Percentiles rank a stretch among this genome's conserved stretches.
phyloP scores from a whole-genome alignment of 768 basidiomycete species.

The Leccinum olivaceopallidum region DNA sequence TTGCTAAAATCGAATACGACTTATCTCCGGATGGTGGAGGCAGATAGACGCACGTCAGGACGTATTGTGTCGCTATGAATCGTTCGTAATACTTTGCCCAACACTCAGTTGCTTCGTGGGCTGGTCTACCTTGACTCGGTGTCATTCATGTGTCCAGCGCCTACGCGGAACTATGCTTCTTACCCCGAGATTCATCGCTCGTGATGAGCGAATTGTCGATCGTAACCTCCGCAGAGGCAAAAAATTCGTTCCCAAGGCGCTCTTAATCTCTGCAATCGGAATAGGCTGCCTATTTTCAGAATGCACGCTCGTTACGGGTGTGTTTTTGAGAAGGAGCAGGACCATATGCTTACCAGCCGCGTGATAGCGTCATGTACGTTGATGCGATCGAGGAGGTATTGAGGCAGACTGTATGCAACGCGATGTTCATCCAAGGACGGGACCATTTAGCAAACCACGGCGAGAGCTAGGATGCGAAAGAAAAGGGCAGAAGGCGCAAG shows the following conservation, averaged over 20 bases:
- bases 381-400: constrained; percentile 27
- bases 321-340: background rate
- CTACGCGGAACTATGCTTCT: background rate
- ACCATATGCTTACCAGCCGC: constrained; percentile 20
- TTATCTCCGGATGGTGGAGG: background rate
- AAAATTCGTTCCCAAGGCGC: constrained; percentile 28
- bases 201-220: constrained; percentile 25
- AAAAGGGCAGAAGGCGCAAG: background rate
- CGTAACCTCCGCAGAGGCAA: constrained; percentile 24
- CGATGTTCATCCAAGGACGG: constrained; percentile 10
- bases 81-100: constrained; percentile 25
- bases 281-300: constrained; percentile 22
- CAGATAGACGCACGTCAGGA: constrained; percentile 21
- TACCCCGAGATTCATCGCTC: constrained; percentile 21
- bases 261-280: constrained; percentile 29
- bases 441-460: constrained; percentile 8
- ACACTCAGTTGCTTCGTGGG: constrained; percentile 19
- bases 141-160: constrained; percentile 4
- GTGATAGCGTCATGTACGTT: constrained; percentile 31
- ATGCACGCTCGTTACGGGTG: background rate
- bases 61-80: constrained; percentile 25
- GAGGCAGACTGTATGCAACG: constrained; percentile 17
- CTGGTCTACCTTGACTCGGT: constrained; percentile 13
- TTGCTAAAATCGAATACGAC: no score
- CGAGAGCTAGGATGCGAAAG: background rate